Evolutionary conservation across 148 eudicot species (phyloP).

Genomic region (Silene latifolia): DNA sequence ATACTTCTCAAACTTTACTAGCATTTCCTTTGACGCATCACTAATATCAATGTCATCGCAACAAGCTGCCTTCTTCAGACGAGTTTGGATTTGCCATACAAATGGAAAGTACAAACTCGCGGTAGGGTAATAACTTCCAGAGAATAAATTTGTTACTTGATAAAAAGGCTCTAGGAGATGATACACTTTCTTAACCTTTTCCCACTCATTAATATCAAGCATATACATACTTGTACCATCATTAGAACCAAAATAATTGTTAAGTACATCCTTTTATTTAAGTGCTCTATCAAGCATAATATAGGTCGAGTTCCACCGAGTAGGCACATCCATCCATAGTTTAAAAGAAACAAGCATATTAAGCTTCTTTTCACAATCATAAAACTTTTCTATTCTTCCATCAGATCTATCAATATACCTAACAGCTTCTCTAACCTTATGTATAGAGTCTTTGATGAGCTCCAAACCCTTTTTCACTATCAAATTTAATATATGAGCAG

Average conservation of each 20-base stretch:
- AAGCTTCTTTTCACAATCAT: background rate
- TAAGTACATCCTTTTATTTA: too few relatives aligned
- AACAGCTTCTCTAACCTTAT: too few relatives aligned
- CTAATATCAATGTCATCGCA: constrained; percentile 10
- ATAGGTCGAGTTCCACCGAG: too few relatives aligned
- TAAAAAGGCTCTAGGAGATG: too few relatives aligned
- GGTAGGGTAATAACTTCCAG: background rate
- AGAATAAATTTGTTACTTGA: background rate
- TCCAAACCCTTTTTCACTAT: constrained; percentile 2
- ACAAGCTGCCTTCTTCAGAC: background rate
- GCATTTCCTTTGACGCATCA: background rate
- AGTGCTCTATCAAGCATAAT: too few relatives aligned
- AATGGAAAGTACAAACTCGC: constrained; percentile 2
- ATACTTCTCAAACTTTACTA: constrained; percentile 15
- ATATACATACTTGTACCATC: too few relatives aligned
- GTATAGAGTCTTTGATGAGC: background rate
- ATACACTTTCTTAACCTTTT: too few relatives aligned
- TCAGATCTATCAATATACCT: constrained; percentile 13
- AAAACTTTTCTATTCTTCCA: constrained; percentile 3
- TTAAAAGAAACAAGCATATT: background rate
- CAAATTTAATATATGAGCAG: constrained; percentile 10
- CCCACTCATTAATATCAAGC: too few relatives aligned
- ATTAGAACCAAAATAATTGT: too few relatives aligned
- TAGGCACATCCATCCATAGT: constrained; percentile 19
- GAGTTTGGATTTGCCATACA: constrained; percentile 10